A percentile compares a stretch with the other conserved stretches of the same genome.
Conservation (phyloP, 2,329 filamentous ascomycete species). For the Pseudonectria buxi region DNA sequence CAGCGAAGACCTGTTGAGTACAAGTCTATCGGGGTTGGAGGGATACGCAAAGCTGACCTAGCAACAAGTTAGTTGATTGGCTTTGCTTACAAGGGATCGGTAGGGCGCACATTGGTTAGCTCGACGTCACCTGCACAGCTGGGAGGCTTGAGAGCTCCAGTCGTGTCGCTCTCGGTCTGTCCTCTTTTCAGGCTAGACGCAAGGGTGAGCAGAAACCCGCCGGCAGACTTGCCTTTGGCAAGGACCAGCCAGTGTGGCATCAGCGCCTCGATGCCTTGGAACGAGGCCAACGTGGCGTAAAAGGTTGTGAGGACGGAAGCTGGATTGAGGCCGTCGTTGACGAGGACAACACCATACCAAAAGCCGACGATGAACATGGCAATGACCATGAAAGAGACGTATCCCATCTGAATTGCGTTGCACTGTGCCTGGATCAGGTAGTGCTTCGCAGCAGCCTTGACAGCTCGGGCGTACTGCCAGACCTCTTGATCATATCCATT, state of each 20-base stretch:
- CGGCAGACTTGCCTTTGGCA: slow-evolving; percentile 72
- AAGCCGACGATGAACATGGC: slow-evolving; percentile 83
- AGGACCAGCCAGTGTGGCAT: slow-evolving; percentile 72
- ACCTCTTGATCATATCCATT: slow-evolving; percentile 68
- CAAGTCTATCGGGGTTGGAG: slow-evolving; percentile 52
- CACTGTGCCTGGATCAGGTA: slow-evolving; percentile 64
- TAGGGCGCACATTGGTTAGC: slow-evolving; percentile 55
- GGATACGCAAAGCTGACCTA: slow-evolving; percentile 82
- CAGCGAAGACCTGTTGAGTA: slow-evolving; percentile 57
- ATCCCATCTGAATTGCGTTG: slow-evolving; percentile 65
- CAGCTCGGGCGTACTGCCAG: slow-evolving; percentile 53
- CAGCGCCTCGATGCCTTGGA: slow-evolving; percentile 67
- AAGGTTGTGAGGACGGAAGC: slow-evolving; percentile 77
- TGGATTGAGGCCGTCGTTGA: slow-evolving; percentile 52
- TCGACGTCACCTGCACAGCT: slow-evolving; percentile 61
- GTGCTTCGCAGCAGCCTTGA: slow-evolving; percentile 51
- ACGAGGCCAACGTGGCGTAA: slow-evolving; percentile 70
- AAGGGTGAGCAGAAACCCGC: slow-evolving; percentile 50
- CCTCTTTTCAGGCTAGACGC: slow-evolving; percentile 21
- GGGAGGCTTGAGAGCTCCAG: slow-evolving; percentile 22
- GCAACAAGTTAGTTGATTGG: slow-evolving; percentile 8
- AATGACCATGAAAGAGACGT: slow-evolving; percentile 67
- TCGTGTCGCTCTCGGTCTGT: not conserved
- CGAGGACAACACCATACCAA: slow-evolving; percentile 73
- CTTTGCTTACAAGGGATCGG: not conserved